These are phyloP conservation scores for Ettlia oleoabundans DNA, from an alignment of 139 green algal species.

Conservation along the genomic window DNA sequence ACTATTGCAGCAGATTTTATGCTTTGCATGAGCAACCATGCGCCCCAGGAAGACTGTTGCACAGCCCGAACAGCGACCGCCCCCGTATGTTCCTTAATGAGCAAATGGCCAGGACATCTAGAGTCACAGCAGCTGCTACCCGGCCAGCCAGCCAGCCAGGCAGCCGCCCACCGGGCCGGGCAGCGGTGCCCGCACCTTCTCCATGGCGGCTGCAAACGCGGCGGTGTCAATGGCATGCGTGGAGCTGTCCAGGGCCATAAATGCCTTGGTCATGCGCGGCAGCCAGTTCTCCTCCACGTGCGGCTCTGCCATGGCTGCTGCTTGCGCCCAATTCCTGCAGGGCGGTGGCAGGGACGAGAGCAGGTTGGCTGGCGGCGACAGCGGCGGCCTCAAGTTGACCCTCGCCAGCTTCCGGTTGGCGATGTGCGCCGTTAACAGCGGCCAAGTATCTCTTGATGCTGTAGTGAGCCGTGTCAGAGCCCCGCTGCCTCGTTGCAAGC, in stretches of 20 bases:
- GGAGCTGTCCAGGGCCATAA: conserved; percentile 24
- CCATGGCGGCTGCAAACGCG: conserved; percentile 13
- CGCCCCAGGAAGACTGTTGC: too few species aligned
- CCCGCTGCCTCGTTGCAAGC: too few species aligned
- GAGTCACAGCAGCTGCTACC: too few species aligned
- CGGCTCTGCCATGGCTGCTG: not conserved
- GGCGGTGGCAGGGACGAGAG: not conserved
- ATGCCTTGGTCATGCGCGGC: conserved; percentile 14
- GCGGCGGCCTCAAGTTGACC: not conserved
- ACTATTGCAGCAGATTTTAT: too few species aligned
- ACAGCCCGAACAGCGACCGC: too few species aligned
- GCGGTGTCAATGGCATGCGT: conserved; percentile 21
- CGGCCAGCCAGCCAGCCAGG: conserved; percentile 11
- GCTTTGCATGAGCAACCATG: too few species aligned
- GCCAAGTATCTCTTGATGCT: too few species aligned
- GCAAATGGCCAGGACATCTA: too few species aligned
- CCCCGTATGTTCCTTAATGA: too few species aligned
- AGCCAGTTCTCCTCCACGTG: conserved; percentile 21
- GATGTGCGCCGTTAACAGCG: too few species aligned
- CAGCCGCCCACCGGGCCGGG: not conserved
- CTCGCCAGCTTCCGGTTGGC: too few species aligned
- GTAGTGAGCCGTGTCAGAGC: too few species aligned
- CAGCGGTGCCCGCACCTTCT: not conserved
- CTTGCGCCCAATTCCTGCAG: not conserved
- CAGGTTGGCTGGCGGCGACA: not conserved